A percentile compares a stretch with the other conserved stretches of the same genome.
These are phyloP conservation scores for Myriangium duriaei DNA, from an alignment of 2,329 filamentous ascomycete genomes.

Conservation along the genomic window DNA sequence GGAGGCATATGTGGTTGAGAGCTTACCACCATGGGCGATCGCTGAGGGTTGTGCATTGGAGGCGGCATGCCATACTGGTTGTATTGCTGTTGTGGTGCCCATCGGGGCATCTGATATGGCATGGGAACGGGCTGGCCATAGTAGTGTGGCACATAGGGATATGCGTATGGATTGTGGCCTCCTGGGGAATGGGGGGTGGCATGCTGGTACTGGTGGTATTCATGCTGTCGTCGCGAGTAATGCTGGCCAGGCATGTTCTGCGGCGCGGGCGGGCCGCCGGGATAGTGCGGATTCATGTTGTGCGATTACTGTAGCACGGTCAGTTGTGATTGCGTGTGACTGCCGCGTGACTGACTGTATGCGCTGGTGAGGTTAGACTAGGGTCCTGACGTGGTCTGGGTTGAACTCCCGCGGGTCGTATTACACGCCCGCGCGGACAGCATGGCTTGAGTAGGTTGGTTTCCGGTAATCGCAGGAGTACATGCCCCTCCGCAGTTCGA, in stretches of 20 bases:
- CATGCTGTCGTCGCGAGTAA: slow-evolving; percentile 27
- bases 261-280: slow-evolving; percentile 44
- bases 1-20: slow-evolving; percentile 27
- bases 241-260: slow-evolving; percentile 26
- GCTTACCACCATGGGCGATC: slow-evolving; percentile 34
- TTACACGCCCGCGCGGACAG: slow-evolving; percentile 2
- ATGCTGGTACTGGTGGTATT: slow-evolving; percentile 24
- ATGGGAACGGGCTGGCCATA: slow-evolving; percentile 27
- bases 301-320: slow-evolving; percentile 31
- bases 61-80: slow-evolving; percentile 26
- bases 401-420: slow-evolving; percentile 5
- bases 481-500: no score
- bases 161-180: slow-evolving; percentile 26
- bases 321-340: slow-evolving; percentile 10
- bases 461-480: no score
- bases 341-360: slow-evolving; percentile 2
- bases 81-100: slow-evolving; percentile 26
- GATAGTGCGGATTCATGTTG: slow-evolving; percentile 72
- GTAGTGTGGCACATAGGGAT: slow-evolving; percentile 26
- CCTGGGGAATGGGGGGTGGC: slow-evolving; percentile 27
- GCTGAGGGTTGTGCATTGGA: slow-evolving; percentile 24
- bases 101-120: slow-evolving; percentile 27
- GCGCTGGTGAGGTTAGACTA: not conserved
- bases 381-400: no score
- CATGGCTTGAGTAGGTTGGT: slow-evolving; percentile 2